Conservation (phyloP, 768 basidiomycete genomes). For the Leccinellum rugosiceps region DNA sequence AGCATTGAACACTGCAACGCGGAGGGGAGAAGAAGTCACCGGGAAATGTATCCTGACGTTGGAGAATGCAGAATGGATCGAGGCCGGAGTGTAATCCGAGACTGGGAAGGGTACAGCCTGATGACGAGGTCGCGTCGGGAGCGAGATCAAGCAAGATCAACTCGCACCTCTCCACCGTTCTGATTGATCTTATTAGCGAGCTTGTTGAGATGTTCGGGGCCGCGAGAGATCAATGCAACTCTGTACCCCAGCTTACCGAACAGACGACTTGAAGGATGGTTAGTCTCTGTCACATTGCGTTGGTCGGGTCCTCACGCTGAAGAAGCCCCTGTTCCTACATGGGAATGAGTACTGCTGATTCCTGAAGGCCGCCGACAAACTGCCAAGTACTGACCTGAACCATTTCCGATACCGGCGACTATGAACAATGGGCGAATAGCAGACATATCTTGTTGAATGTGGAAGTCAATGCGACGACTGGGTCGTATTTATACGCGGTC, state of each 20-base stretch:
- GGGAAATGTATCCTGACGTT: slow-evolving; percentile 46
- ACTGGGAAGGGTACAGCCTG: slow-evolving; percentile 60
- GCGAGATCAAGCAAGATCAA: slow-evolving; percentile 3
- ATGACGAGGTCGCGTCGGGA: not conserved
- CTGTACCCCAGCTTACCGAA: slow-evolving; percentile 64
- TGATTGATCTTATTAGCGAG: slow-evolving; percentile 54
- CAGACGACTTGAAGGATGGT: slow-evolving; percentile 40
- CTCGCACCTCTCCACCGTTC: slow-evolving; percentile 53
- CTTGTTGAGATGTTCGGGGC: slow-evolving; percentile 46
- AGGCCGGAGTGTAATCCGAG: slow-evolving; percentile 45
- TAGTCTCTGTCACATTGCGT: not conserved
- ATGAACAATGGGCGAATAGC: slow-evolving; percentile 49
- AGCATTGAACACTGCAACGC: slow-evolving; percentile 64
- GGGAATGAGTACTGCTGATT: not conserved
- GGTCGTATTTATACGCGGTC: slow-evolving; percentile 10
- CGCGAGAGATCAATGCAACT: slow-evolving; percentile 64
- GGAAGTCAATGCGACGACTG: not conserved
- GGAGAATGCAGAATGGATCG: slow-evolving; percentile 49
- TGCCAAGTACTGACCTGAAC: slow-evolving; percentile 26
- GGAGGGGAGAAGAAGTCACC: slow-evolving; percentile 47
- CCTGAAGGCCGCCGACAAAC: not conserved
- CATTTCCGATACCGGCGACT: slow-evolving; percentile 53
- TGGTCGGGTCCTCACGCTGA: slow-evolving; percentile 44
- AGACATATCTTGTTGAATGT: slow-evolving; percentile 22
- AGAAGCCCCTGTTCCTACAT: slow-evolving; percentile 53